These are phyloP conservation scores for Papiliotrema laurentii DNA, from an alignment of 1,284 basidiomycete species.

Conservation along the genomic window DNA sequence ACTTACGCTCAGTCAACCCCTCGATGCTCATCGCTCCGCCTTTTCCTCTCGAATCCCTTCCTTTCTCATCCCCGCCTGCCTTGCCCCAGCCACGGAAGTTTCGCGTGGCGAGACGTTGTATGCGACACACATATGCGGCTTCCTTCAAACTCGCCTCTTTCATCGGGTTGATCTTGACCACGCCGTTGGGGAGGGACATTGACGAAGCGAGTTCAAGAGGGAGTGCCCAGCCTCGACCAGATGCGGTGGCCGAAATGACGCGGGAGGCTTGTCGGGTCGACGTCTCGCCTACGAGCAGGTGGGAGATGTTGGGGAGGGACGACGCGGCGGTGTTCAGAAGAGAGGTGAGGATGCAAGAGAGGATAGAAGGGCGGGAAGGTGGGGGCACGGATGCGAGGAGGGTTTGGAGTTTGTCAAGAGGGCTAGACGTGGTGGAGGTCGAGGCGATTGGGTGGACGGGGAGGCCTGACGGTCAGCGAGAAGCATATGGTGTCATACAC, in stretches of 20 bases:
- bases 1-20: slow-evolving; percentile 66
- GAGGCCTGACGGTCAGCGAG: slow-evolving; percentile 14
- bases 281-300: slow-evolving; percentile 74
- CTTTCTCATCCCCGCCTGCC: slow-evolving; percentile 45
- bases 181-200: slow-evolving; percentile 6
- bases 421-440: slow-evolving; percentile 31
- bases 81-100: slow-evolving; percentile 67
- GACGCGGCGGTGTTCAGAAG: slow-evolving; percentile 65
- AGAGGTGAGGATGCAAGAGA: slow-evolving; percentile 62
- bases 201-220: slow-evolving; percentile 63
- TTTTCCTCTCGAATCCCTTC: slow-evolving; percentile 50
- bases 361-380: slow-evolving; percentile 63
- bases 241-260: slow-evolving; percentile 68
- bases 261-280: slow-evolving; percentile 73
- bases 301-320: slow-evolving; percentile 58
- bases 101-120: slow-evolving; percentile 50
- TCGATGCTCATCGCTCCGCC: slow-evolving; percentile 53
- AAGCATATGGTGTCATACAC: too few species aligned
- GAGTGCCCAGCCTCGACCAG: slow-evolving; percentile 73
- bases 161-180: slow-evolving; percentile 67
- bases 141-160: slow-evolving; percentile 76
- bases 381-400: slow-evolving; percentile 71
- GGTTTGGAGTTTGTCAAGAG: slow-evolving; percentile 54
- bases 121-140: slow-evolving; percentile 48
- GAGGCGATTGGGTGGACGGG: slow-evolving; percentile 18